Conservation (phyloP, 2,329 filamentous ascomycete species). For the Aspergillus fumigatiaffinis region DNA sequence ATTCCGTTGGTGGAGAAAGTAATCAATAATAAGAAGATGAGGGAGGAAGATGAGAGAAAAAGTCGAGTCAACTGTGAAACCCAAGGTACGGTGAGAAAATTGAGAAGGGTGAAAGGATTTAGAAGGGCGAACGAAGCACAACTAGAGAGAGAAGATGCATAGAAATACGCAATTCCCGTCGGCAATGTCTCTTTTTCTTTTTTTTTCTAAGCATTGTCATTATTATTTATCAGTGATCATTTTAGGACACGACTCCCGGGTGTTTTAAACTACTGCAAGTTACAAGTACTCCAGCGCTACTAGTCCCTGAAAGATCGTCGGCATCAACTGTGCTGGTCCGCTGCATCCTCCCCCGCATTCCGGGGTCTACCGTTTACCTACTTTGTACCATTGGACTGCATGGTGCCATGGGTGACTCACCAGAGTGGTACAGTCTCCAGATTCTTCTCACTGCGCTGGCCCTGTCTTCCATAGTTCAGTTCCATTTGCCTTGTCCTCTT, state of each 20-base stretch:
- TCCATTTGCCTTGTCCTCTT: background rate
- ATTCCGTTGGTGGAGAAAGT: background rate
- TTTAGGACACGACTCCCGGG: too few species aligned
- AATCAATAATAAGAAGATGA: background rate
- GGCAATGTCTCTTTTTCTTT: too few species aligned
- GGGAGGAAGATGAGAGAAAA: background rate
- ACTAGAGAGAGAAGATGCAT: background rate
- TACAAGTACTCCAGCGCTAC: background rate
- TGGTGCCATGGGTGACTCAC: background rate
- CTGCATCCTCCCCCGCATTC: conserved; percentile 5
- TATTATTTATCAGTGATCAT: too few species aligned
- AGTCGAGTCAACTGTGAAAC: background rate
- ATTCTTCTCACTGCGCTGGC: background rate
- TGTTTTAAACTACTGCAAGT: background rate
- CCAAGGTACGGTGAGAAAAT: background rate
- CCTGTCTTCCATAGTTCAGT: background rate
- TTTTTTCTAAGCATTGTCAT: too few species aligned
- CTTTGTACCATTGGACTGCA: background rate
- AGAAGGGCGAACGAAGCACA: background rate
- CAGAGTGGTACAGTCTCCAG: background rate
- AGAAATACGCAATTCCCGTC: background rate
- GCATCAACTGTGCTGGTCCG: background rate
- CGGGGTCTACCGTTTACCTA: background rate
- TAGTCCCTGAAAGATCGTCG: conserved; percentile 14
- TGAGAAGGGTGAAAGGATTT: background rate